These are phyloP conservation scores for Emergomyces africanus DNA, from an alignment of 2,329 filamentous ascomycete genomes.

Conservation along the genomic window DNA sequence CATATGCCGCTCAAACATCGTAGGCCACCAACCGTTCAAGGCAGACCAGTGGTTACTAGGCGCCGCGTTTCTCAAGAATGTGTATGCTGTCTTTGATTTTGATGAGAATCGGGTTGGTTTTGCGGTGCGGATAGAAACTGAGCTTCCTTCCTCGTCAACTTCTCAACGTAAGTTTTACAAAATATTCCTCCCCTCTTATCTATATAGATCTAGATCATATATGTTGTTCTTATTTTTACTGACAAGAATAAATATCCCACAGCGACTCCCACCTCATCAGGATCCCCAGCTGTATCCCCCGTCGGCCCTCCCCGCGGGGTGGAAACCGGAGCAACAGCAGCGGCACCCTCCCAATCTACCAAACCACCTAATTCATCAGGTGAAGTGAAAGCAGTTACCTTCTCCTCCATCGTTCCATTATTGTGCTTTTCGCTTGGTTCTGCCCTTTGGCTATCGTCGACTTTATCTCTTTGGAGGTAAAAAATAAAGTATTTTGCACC, in stretches of 20 bases:
- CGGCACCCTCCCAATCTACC: not conserved
- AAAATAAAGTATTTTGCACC: too few species aligned
- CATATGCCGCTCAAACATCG: constrained; percentile 55
- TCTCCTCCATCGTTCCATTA: not conserved
- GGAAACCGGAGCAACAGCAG: not conserved
- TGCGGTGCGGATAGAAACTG: not conserved
- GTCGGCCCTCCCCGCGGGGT: not conserved
- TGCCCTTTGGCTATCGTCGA: not conserved
- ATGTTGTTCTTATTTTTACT: not conserved
- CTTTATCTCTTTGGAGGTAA: not conserved
- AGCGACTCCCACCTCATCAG: not conserved
- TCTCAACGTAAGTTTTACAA: not conserved
- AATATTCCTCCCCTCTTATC: not conserved
- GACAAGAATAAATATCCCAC: not conserved
- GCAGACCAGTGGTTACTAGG: constrained; percentile 63
- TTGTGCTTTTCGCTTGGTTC: not conserved
- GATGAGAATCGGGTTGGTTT: constrained; percentile 38
- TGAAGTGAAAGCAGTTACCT: not conserved
- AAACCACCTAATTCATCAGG: not conserved
- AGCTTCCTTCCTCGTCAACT: not conserved
- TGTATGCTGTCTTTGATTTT: constrained; percentile 73
- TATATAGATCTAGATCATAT: not conserved
- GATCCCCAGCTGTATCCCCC: not conserved
- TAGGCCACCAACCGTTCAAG: constrained; percentile 55
- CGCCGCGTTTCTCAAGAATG: constrained; percentile 78